Evolutionary conservation across 192 early-diverging fungal species (phyloP).

Genomic region (Coemansia reversa): DNA sequence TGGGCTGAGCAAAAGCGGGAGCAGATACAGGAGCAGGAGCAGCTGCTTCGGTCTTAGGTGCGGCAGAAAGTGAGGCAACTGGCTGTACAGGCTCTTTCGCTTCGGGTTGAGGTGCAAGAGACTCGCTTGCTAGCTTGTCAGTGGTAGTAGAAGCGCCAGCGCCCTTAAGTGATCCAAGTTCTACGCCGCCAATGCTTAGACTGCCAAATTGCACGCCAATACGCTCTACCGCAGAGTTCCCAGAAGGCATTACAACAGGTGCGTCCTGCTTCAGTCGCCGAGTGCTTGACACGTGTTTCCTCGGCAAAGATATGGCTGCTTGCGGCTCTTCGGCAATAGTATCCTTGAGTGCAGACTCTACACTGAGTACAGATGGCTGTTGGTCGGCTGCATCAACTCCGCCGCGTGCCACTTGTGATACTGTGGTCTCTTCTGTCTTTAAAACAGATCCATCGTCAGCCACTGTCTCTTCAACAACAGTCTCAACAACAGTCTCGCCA

Average conservation of each 20-base stretch:
- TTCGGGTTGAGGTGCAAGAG: slow-evolving; percentile 17
- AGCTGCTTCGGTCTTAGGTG: slow-evolving; percentile 13
- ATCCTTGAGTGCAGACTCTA: slow-evolving; percentile 5
- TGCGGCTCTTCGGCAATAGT: slow-evolving; percentile 15
- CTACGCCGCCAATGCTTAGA: slow-evolving; percentile 58
- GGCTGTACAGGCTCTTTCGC: slow-evolving; percentile 19
- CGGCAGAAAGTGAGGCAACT: slow-evolving; percentile 6
- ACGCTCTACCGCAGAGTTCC: slow-evolving; percentile 59
- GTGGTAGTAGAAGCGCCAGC: slow-evolving; percentile 43
- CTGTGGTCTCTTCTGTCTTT: slow-evolving; percentile 5
- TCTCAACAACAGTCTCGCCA: neutral
- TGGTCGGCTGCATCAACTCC: slow-evolving; percentile 1
- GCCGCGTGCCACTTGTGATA: neutral
- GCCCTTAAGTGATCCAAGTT: slow-evolving; percentile 52
- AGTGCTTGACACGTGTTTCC: slow-evolving; percentile 33
- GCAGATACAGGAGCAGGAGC: slow-evolving; percentile 17
- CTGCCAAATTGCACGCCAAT: slow-evolving; percentile 82
- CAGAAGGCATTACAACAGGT: slow-evolving; percentile 82
- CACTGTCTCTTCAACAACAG: slow-evolving; percentile 7
- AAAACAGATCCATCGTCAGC: slow-evolving; percentile 9
- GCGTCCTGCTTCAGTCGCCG: slow-evolving; percentile 87
- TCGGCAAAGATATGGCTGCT: slow-evolving; percentile 15
- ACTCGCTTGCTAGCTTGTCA: slow-evolving; percentile 27
- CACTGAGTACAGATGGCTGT: neutral
- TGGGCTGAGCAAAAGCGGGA: slow-evolving; percentile 10